Evolutionary conservation across 2,329 filamentous ascomycete genomes (phyloP), one percentile per base, ranked within the genome.

Genomic region (Colletotrichum nymphaeae): DNA sequence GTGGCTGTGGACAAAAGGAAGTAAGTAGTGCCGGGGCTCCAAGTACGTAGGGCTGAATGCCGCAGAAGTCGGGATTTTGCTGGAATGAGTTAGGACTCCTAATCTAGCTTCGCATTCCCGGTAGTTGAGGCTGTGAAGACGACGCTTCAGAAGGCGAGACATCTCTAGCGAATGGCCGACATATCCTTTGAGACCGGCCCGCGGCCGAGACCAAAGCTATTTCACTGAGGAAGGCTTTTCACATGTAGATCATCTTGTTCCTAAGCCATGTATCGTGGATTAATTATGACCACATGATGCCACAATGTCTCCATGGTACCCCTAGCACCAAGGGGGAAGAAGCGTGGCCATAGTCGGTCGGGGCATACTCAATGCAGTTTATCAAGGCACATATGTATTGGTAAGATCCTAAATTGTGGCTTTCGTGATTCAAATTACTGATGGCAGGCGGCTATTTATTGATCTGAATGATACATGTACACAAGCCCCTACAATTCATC

Each of bases 401-500:
- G 7, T n/a, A 19, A 8, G 7, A 19, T 46, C 42, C 19, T 9
- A 9, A 7, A 4, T 9, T 4, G 1, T 42, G 4, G 7, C 42
- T n/a, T n/a, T 46, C 9, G 8, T 46, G 2, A 19, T 46, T n/a
- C 19, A 46, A 46, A 19, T 8, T n/a, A 46, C 42, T 19, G 5
- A 8, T 3, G 19, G 8, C 7, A 19, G 42, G 42, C 19, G 3
- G 19, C 19, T 46, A 46, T 42, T 42, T 46, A 6, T 9, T 8
- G 42, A n/a, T 19, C 16, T 46, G 42, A n/a, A 9, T 3, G 6
- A 16, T 42, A 42, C 8, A 46, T 19, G 37, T 42, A 16, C 37
- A 42, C 37, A 42, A 46, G 19, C 5, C 37, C 16, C 55, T n/a
- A 75, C 72, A 75, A 58, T 30, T 75, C 74, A 4, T n/a, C 58